A percentile compares a stretch with the other conserved stretches of the same genome.
phyloP scores from a whole-genome alignment of 441 rosid genomes.

The Populus hybrid region DNA sequence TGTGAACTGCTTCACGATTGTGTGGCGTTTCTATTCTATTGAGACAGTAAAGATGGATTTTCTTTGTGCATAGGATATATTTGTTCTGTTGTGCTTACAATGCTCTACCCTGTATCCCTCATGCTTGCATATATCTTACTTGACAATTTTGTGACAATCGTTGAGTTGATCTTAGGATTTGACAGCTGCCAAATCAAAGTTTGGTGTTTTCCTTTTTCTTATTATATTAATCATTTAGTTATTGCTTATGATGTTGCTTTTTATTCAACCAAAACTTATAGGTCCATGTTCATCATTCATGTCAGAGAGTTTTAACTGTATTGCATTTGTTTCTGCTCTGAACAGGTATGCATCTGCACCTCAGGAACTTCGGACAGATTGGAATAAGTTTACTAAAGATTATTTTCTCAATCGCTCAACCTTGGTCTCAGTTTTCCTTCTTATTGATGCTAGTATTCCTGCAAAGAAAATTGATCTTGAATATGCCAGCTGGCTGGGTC shows the following conservation, averaged over 20 bases:
- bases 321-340: neutral
- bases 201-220: neutral
- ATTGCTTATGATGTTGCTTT: neutral
- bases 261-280: neutral
- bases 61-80: neutral
- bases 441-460: conserved; percentile 91
- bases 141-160: neutral
- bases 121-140: neutral
- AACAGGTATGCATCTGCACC: conserved; percentile 90
- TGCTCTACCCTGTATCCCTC: neutral
- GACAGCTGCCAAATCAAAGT: neutral
- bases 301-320: conserved; percentile 2
- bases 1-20: neutral
- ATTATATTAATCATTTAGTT: neutral
- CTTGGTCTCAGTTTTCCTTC: conserved; percentile 81
- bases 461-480: conserved; percentile 82
- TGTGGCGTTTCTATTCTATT: neutral
- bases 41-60: neutral
- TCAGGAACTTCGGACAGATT: conserved; percentile 67
- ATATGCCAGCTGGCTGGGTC: conserved; percentile 96
- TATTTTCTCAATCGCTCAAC: conserved; percentile 81
- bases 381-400: conserved; percentile 78
- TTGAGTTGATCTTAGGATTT: neutral
- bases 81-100: neutral
- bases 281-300: neutral